A percentile compares a stretch with the other conserved stretches of the same genome.
Evolutionary conservation across 768 basidiomycete species (phyloP).

Genomic region (Calocybe cyanea): DNA sequence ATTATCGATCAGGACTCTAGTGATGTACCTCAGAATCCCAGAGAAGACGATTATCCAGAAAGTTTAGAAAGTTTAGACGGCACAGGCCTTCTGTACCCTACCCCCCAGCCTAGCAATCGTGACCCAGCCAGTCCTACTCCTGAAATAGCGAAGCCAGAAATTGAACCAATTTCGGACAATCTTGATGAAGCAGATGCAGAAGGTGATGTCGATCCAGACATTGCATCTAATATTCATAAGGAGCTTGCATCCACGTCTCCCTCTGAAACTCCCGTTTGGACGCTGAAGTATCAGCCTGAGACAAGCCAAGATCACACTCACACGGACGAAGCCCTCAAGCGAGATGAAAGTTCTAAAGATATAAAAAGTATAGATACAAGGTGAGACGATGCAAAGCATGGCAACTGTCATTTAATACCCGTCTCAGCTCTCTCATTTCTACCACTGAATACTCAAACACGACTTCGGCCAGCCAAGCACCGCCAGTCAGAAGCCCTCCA

Average conservation of each 20-base stretch:
- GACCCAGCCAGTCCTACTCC: background rate
- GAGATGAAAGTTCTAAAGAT: background rate
- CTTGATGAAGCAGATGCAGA: constrained; percentile 30
- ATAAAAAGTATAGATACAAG: constrained; percentile 2
- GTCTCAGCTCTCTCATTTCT: constrained; percentile 8
- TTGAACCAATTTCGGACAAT: background rate
- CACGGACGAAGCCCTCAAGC: too few species aligned
- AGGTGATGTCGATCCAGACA: constrained; percentile 33
- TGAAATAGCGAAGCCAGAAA: background rate
- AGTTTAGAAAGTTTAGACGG: constrained; percentile 7
- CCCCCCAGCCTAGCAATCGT: background rate
- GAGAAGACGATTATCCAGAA: background rate
- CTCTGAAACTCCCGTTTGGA: background rate
- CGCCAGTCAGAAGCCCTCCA: background rate
- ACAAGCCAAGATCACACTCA: too few species aligned
- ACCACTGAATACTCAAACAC: background rate
- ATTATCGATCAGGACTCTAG: too few species aligned
- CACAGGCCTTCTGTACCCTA: constrained; percentile 21
- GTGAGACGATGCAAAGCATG: background rate
- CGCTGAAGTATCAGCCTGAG: background rate
- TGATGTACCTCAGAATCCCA: too few species aligned
- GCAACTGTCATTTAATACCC: too few species aligned
- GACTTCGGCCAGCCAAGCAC: constrained; percentile 5
- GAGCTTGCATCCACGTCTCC: background rate
- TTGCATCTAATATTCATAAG: constrained; percentile 14